Base-by-base conservation (phyloP, 139 green algal genomes). In the Chlamydomonas sp. region DNA sequence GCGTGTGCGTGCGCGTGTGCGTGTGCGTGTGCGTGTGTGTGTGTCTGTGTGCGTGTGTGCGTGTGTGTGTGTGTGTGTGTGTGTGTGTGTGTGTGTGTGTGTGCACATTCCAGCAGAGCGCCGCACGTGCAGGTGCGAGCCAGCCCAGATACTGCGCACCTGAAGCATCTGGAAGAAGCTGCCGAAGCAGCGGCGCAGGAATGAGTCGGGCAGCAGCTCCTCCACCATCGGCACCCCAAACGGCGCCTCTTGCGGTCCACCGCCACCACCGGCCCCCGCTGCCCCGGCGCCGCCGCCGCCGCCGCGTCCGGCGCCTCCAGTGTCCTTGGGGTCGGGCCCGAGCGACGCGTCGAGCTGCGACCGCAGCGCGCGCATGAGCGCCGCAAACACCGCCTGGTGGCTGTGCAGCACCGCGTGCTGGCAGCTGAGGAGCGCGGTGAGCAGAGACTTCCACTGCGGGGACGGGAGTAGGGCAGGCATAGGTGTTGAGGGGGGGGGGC, bases 361-460 rank as follows among this genome's bases (percentile, higher is more conserved):
- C 3, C 72, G 73, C 35, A 92, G 48, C 0, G 67, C 76, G 1
- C 28, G 3, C 3, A 87, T 39, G 16, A 79, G 63, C 22, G 43
- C 33, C 49, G 64, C 49, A 66, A 60, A 78, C 2, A 31, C 4
- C 5, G 31, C 8, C 39, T 57, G 54, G 24, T 63, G 39, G 8
- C 24, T 60, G 31, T 31, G 28, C 34, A 74, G 58, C 24, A 67
- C 66, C 3, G 66, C 66, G 29, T 74, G 24, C 30, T 87, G 72
- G 62, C 89, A 95, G 35, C 75, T 67, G 10, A 95, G 78, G 60
- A 91, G 35, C 54, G 95, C 75, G 26, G 75, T 64, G 35, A 95
- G 37, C 24, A 93, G 73, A 24, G 73, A 65, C 69, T 89, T 89
- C 89, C 89, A 95, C 73, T 95, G 89, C 48, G 73, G 58, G 73